These are phyloP conservation scores for Penicillium sp. DNA, from an alignment of 2,329 filamentous ascomycete genomes.

Conservation along the genomic window DNA sequence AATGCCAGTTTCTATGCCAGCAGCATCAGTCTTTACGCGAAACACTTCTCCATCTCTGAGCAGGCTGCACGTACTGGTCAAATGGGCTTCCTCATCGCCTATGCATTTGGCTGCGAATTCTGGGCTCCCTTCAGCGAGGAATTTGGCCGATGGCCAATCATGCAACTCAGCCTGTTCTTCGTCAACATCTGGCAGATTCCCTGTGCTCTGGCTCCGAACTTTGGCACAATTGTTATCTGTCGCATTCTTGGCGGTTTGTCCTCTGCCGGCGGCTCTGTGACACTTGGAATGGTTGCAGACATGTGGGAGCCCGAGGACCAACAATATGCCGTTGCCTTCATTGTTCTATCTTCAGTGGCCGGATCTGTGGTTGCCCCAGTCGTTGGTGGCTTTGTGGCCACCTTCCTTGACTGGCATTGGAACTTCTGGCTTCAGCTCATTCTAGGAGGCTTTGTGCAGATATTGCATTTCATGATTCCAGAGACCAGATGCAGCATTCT, in stretches of 20 bases:
- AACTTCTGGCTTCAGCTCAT: conserved; percentile 63
- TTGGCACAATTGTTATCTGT: conserved; percentile 64
- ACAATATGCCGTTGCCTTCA: conserved; percentile 58
- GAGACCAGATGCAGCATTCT: conserved; percentile 58
- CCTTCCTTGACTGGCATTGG: conserved; percentile 53
- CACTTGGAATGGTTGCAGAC: conserved; percentile 62
- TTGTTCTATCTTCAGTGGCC: conserved; percentile 56
- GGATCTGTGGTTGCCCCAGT: conserved; percentile 50
- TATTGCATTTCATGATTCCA: conserved; percentile 49
- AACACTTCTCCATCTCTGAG: conserved; percentile 63
- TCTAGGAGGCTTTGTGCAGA: conserved; percentile 53
- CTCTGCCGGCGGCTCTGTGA: conserved; percentile 62
- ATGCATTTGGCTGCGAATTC: conserved; percentile 79
- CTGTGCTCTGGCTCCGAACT: conserved; percentile 68
- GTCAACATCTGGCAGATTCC: conserved; percentile 75
- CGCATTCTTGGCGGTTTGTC: conserved; percentile 61
- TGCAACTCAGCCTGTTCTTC: conserved; percentile 67
- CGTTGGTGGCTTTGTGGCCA: conserved; percentile 52
- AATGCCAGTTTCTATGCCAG: conserved; percentile 71
- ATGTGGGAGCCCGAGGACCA: conserved; percentile 58
- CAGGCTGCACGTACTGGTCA: conserved; percentile 68
- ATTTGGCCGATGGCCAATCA: conserved; percentile 68
- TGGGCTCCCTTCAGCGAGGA: conserved; percentile 88
- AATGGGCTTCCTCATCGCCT: conserved; percentile 70
- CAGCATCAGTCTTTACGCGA: conserved; percentile 58